Percentiles rank a stretch among this genome's conserved stretches.
These are phyloP conservation scores for Mycena epipterygia DNA, from an alignment of 768 basidiomycete genomes.

Conservation along the genomic window DNA sequence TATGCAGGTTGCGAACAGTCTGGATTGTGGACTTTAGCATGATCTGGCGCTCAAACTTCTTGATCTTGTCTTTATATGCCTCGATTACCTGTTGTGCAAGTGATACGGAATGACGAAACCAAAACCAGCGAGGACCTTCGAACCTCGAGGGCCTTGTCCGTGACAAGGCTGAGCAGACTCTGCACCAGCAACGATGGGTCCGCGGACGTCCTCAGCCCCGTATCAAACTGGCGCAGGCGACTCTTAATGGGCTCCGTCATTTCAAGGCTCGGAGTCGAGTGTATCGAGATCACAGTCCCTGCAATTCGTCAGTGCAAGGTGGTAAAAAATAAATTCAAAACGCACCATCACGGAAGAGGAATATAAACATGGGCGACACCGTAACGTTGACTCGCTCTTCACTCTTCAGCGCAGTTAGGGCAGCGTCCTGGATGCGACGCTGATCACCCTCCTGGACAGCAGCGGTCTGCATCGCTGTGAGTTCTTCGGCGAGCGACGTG, in stretches of 20 bases:
- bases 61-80: conserved; percentile 73
- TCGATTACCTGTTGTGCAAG: conserved; percentile 61
- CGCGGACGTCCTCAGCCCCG: conserved; percentile 69
- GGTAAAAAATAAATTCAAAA: not conserved
- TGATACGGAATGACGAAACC: not conserved
- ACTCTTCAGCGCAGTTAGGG: conserved; percentile 40
- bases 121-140: not conserved
- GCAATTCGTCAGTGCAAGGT: not conserved
- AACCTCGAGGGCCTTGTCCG: conserved; percentile 73
- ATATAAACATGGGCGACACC: conserved; percentile 70
- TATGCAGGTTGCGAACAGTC: conserved; percentile 76
- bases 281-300: conserved; percentile 78
- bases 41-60: conserved; percentile 71
- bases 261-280: conserved; percentile 57
- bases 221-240: conserved; percentile 70
- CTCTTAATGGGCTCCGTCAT: conserved; percentile 69
- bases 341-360: conserved; percentile 75
- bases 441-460: not conserved
- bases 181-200: conserved; percentile 81
- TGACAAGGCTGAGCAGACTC: conserved; percentile 74
- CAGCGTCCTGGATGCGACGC: conserved; percentile 21
- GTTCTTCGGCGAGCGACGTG: conserved; percentile 6
- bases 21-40: conserved; percentile 72
- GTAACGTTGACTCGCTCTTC: conserved; percentile 72
- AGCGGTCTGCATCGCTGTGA: conserved; percentile 10